Evolutionary conservation across 2,329 filamentous ascomycete species (phyloP).

Genomic region (Fusarium sp.): DNA sequence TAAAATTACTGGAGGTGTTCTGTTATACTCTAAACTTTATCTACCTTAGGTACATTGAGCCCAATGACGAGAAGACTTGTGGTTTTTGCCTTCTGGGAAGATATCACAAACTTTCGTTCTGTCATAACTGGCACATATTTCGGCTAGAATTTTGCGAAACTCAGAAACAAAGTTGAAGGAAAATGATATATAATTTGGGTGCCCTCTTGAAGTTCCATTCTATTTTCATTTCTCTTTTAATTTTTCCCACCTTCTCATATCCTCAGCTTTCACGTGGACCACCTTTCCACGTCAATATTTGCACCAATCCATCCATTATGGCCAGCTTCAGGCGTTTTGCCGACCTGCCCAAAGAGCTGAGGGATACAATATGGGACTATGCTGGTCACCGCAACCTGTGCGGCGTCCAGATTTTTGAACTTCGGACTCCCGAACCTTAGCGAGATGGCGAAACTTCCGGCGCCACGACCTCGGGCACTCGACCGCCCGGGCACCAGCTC

Average conservation of each 20-base stretch:
- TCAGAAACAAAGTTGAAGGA: accelerated
- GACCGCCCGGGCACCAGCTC: accelerated
- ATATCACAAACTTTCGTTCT: neutral
- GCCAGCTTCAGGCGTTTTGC: neutral
- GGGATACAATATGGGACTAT: neutral
- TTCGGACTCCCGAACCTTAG: neutral
- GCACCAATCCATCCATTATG: neutral
- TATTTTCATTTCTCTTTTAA: neutral
- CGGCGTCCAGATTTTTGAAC: neutral
- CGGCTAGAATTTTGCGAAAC: too few relatives aligned
- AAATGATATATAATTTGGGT: too few relatives aligned
- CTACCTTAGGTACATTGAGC: accelerated
- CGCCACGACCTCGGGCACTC: accelerated
- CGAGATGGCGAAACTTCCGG: neutral
- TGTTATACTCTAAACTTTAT: neutral
- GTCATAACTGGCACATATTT: neutral
- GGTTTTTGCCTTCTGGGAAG: accelerated
- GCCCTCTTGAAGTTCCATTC: neutral
- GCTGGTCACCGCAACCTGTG: neutral
- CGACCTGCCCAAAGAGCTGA: neutral
- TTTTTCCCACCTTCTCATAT: neutral
- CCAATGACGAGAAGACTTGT: neutral
- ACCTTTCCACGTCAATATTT: neutral
- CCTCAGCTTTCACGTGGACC: accelerated
- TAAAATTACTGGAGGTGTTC: too few relatives aligned